These are phyloP conservation scores for Myxozyma monticola DNA, from an alignment of 805 yeast species.

Conservation along the genomic window DNA sequence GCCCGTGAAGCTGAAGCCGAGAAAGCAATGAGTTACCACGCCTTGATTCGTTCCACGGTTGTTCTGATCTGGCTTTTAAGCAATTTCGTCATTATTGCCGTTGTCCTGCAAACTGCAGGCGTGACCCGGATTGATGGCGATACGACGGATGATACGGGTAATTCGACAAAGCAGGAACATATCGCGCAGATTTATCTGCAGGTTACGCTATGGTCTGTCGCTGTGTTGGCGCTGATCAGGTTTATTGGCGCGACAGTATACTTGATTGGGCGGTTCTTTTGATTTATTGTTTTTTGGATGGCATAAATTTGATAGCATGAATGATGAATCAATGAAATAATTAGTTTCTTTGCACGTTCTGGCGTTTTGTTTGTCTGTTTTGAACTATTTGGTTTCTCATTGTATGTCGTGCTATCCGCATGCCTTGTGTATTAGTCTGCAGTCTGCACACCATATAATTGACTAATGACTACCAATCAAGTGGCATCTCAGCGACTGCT, in stretches of 20 bases:
- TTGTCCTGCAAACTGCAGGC: conserved; percentile 78
- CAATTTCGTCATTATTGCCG: conserved; percentile 79
- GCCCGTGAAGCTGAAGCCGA: conserved; percentile 41
- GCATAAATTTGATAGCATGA: too few relatives aligned
- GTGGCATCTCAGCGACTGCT: too few relatives aligned
- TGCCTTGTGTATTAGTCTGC: neutral
- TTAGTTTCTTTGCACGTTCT: too few relatives aligned
- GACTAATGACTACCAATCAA: too few relatives aligned
- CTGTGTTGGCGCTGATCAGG: conserved; percentile 76
- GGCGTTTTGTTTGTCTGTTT: too few relatives aligned
- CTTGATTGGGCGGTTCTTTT: conserved; percentile 47
- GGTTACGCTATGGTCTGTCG: conserved; percentile 88
- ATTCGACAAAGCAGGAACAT: neutral
- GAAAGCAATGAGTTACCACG: conserved; percentile 62
- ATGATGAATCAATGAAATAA: too few relatives aligned
- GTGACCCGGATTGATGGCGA: conserved; percentile 54
- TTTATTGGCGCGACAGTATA: conserved; percentile 72
- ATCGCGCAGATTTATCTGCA: conserved; percentile 11
- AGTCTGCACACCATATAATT: neutral
- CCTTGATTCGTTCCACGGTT: conserved; percentile 91
- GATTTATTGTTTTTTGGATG: too few relatives aligned
- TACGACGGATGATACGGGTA: neutral
- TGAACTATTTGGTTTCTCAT: neutral
- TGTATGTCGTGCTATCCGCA: neutral
- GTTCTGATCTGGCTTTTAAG: conserved; percentile 92